Evolutionary conservation across 306 rosid species (phyloP), one percentile per base, ranked within the genome.

Genomic region (Fragaria nilgerrensis): DNA sequence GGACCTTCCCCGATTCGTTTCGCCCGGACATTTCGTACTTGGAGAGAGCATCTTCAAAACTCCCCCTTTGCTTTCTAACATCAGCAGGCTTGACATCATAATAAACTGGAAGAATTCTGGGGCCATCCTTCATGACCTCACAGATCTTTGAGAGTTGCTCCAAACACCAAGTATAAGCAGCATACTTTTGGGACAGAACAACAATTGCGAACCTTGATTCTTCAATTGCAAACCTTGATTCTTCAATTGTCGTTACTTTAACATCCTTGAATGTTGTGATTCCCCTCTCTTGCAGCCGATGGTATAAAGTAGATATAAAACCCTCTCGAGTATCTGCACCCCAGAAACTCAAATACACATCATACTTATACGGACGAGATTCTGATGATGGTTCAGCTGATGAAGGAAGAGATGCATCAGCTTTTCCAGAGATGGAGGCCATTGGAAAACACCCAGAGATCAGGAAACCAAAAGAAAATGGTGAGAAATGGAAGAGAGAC

Each of bases 1-100:
- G 0, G 5, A 56, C 0, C 63, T 56, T 9, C 0, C 0, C 27
- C 5, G 13, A 0, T 6, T 0, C 0, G n/a, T 20, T 0, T 7
- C 9, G 10, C 10, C 62, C 12, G 0, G 9, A 43, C 7, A 5
- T 53, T 17, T 17, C 58, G 0, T n/a, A 4, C 13, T 7, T 9
- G 3, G 2, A 1, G 12, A 56, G 9, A 4, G 63, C 63, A 13
- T 6, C 32, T 56, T 9, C 63, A 9, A 6, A 56, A 56, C 62
- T 55, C 0, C 5, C 5, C 23, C 8, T 55, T 9, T n/a, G 62
- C 7, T 55, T 2, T 22, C 63, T 13, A 0, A 55, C 62, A 55
- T 55, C 27, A 55, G 27, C n/a, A 23, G 62, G 62, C 0, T 55
- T 13, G 27, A 55, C 27, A 55, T 7, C 0, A 55, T 55, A 55